Evolutionary conservation across 2,329 filamentous ascomycete species (phyloP).

Genomic region (Fusarium oxysporum): DNA sequence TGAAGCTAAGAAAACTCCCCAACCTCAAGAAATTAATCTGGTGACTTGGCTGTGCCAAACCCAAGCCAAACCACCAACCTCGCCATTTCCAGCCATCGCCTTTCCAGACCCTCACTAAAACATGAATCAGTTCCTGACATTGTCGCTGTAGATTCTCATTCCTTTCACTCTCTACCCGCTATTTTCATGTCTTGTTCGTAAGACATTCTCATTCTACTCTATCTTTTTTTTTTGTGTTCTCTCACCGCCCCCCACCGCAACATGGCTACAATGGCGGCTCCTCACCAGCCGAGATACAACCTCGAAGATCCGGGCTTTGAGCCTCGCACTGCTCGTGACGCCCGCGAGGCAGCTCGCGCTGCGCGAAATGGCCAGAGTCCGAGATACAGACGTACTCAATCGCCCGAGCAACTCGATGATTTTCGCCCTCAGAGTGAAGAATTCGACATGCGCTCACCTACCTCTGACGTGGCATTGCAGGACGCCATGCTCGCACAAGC

Average conservation of each 20-base stretch:
- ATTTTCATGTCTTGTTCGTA: background rate
- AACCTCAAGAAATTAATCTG: background rate
- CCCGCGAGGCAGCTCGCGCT: conserved; percentile 41
- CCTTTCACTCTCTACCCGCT: background rate
- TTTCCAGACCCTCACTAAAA: conserved; percentile 30
- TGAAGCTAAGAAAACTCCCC: background rate
- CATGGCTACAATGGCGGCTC: conserved; percentile 36
- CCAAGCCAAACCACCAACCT: conserved; percentile 22
- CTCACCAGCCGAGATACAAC: conserved; percentile 34
- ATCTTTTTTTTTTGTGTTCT: background rate
- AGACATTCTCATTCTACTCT: background rate
- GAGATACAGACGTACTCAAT: conserved; percentile 43
- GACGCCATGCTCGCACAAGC: conserved; percentile 47
- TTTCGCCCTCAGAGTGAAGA: conserved; percentile 40
- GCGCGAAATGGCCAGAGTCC: conserved; percentile 41
- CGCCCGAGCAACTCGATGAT: conserved; percentile 42
- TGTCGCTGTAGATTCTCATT: conserved; percentile 1
- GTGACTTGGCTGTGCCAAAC: background rate
- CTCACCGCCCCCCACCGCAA: conserved; percentile 1
- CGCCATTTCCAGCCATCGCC: conserved; percentile 36
- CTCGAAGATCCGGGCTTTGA: conserved; percentile 34
- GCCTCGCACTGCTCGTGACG: conserved; percentile 43
- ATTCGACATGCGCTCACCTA: conserved; percentile 42
- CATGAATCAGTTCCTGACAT: conserved; percentile 5
- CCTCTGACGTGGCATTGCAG: conserved; percentile 45